phyloP scores from a whole-genome alignment of 2,329 filamentous ascomycete genomes.

The Paecilomyces dactylethromorphus region DNA sequence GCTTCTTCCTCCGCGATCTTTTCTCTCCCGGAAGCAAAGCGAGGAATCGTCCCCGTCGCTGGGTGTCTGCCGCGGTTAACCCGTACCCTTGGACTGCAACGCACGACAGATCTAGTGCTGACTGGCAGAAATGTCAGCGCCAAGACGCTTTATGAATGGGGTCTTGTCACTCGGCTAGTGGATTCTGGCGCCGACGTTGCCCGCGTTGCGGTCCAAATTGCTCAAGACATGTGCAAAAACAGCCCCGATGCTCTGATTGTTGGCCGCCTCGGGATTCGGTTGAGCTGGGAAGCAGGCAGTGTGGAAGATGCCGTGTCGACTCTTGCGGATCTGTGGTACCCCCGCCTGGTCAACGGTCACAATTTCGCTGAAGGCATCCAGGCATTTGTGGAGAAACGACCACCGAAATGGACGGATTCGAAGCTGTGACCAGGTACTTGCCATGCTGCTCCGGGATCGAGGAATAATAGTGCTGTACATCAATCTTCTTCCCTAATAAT shows the following conservation, averaged over 20 bases:
- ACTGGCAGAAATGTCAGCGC: conserved; percentile 56
- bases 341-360: conserved; percentile 53
- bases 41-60: conserved; percentile 64
- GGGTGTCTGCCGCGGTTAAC: conserved; percentile 66
- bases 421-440: conserved; percentile 17
- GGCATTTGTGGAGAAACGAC: conserved; percentile 69
- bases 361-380: conserved; percentile 67
- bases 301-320: conserved; percentile 55
- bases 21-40: conserved; percentile 62
- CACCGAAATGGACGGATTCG: conserved; percentile 51
- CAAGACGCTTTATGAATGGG: conserved; percentile 56
- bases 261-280: conserved; percentile 59
- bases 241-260: conserved; percentile 70
- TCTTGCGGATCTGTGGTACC: conserved; percentile 53
- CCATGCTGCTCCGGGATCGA: no score
- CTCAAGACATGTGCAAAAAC: conserved; percentile 54
- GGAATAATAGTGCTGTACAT: no score
- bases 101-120: conserved; percentile 65
- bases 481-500: no score
- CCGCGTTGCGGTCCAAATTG: conserved; percentile 49
- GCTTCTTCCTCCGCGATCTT: conserved; percentile 51
- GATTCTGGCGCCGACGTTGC: conserved; percentile 22
- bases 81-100: conserved; percentile 57
- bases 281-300: conserved; percentile 64
- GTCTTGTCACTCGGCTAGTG: conserved; percentile 62